A percentile compares a stretch with the other conserved stretches of the same genome.
Evolutionary conservation across 1,284 basidiomycete species (phyloP).

Genomic region (Xanthoconium separans): DNA sequence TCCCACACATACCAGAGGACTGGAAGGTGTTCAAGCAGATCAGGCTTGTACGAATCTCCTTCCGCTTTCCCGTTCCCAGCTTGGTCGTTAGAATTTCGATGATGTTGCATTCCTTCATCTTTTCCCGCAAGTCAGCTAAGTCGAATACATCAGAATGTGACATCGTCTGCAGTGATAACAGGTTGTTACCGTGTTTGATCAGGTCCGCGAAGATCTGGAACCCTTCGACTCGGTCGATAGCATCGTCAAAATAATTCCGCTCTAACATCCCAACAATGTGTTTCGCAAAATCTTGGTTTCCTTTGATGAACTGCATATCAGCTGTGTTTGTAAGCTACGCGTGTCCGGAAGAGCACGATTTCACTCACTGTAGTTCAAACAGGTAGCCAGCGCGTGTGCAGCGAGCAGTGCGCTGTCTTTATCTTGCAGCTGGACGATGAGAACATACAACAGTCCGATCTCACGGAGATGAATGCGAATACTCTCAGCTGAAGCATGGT

Average conservation of each 20-base stretch:
- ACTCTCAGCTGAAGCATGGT: not conserved
- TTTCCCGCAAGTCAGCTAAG: no score
- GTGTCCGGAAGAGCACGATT: not conserved
- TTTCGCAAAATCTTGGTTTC: constrained; percentile 9
- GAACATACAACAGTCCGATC: not conserved
- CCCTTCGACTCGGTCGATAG: constrained; percentile 24
- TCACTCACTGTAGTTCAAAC: constrained; percentile 11
- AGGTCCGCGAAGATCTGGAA: constrained; percentile 27
- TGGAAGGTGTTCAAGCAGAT: no score
- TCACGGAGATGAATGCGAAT: not conserved
- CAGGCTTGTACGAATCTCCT: no score
- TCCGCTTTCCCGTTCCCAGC: no score
- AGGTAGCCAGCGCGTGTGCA: constrained; percentile 4
- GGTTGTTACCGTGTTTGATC: constrained; percentile 20
- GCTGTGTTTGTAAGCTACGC: constrained; percentile 4
- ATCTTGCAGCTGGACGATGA: constrained; percentile 6
- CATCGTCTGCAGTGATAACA: no score
- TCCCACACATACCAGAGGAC: no score
- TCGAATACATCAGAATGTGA: constrained; percentile 13
- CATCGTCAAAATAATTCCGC: constrained; percentile 28
- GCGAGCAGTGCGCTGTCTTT: constrained; percentile 9
- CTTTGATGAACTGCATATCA: constrained; percentile 17
- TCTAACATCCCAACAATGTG: constrained; percentile 22
- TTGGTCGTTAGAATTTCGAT: no score
- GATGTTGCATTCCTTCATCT: no score